phyloP scores from a whole-genome alignment of 371 early-diverging fungal genomes.

The Mortierella sp. region DNA sequence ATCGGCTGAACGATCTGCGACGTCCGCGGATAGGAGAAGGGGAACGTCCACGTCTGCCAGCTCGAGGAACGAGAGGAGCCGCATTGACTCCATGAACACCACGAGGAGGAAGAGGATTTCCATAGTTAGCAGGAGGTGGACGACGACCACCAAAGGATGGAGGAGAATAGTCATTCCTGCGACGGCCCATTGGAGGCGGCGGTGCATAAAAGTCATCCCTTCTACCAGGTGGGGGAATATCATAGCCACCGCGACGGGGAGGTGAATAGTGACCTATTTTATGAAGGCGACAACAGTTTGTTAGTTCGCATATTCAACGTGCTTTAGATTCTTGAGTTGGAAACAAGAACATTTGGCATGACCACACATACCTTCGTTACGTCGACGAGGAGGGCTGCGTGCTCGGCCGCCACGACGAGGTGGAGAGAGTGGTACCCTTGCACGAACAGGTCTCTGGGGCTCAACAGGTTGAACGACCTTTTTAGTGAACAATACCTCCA shows the following conservation, averaged over 20 bases:
- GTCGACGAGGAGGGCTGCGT: conserved; percentile 41
- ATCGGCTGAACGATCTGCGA: conserved; percentile 39
- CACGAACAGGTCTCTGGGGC: conserved; percentile 22
- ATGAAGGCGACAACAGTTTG: not conserved
- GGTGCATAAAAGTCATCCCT: conserved; percentile 25
- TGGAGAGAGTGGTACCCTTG: conserved; percentile 35
- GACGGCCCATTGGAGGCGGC: conserved; percentile 42
- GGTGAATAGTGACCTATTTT: conserved; percentile 47
- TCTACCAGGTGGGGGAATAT: conserved; percentile 28
- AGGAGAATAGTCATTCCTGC: conserved; percentile 42
- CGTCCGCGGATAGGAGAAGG: conserved; percentile 37
- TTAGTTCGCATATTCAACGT: not conserved
- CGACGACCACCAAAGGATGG: conserved; percentile 30
- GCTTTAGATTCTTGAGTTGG: no score
- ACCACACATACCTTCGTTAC: conserved; percentile 30
- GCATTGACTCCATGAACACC: conserved; percentile 34
- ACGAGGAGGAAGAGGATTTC: conserved; percentile 31
- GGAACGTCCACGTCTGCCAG: conserved; percentile 37
- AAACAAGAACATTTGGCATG: not conserved
- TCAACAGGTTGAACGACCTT: conserved; percentile 23
- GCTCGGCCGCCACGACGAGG: conserved; percentile 39
- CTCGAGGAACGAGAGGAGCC: conserved; percentile 43
- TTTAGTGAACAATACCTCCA: conserved; percentile 31
- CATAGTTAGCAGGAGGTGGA: conserved; percentile 17
- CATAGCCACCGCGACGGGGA: conserved; percentile 31